phyloP scores from a whole-genome alignment of 495 filamentous ascomycete species.

The Daldinia concentrica region DNA sequence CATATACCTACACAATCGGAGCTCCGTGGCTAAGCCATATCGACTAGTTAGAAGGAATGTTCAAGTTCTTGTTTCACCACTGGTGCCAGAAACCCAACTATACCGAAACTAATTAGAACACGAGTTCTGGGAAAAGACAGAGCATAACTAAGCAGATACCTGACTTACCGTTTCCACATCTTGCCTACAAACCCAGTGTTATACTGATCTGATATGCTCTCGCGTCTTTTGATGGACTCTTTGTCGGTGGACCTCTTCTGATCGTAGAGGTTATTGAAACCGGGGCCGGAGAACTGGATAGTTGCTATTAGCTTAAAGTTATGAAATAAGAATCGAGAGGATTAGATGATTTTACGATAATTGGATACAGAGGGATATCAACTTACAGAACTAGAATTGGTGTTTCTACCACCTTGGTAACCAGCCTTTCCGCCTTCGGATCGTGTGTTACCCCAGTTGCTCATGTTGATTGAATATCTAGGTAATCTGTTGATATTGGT shows the following conservation, averaged over 20 bases:
- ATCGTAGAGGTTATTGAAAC: constrained; percentile 11
- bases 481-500: background rate
- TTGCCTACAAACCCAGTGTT: constrained; percentile 10
- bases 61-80: background rate
- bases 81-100: constrained; percentile 24
- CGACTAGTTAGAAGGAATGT: background rate
- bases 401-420: constrained; percentile 2
- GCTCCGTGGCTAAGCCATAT: background rate
- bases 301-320: background rate
- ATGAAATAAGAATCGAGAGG: background rate
- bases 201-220: constrained; percentile 26
- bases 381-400: constrained; percentile 10
- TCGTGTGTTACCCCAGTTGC: constrained; percentile 6
- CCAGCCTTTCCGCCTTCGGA: constrained; percentile 17
- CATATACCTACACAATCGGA: background rate
- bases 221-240: constrained; percentile 12
- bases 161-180: constrained; percentile 26
- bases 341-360: background rate
- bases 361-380: background rate
- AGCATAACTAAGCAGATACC: background rate
- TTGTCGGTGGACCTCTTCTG: constrained; percentile 21
- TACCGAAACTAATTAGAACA: constrained; percentile 9
- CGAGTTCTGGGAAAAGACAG: background rate
- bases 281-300: constrained; percentile 14
- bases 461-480: background rate